phyloP scores from a whole-genome alignment of 306 rosid species.

The Pterocarpus santalinus region DNA sequence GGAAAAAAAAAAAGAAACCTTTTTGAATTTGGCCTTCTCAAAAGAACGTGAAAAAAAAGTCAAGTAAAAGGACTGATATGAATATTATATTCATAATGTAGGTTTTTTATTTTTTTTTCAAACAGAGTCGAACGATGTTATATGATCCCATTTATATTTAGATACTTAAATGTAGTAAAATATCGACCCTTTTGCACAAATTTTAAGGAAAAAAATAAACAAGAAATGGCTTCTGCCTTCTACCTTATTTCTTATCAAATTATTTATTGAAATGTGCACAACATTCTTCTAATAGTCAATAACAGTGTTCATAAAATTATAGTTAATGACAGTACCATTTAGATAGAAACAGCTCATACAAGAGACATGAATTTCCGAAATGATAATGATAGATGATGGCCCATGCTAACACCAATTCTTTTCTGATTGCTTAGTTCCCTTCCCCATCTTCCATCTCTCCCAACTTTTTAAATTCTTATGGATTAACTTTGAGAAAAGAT shows the following conservation, averaged over 20 bases:
- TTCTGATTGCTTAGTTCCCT: conserved; percentile 7
- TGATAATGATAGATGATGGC: conserved; percentile 29
- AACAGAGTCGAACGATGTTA: too few relatives aligned
- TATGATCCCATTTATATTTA: too few relatives aligned
- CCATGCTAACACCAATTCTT: conserved; percentile 30
- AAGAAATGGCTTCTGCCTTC: not conserved
- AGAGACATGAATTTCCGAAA: not conserved
- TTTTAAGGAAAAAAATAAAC: too few relatives aligned
- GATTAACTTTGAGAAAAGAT: conserved; percentile 20
- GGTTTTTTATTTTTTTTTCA: too few relatives aligned
- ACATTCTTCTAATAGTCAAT: not conserved
- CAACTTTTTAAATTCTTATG: conserved; percentile 23
- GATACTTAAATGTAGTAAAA: not conserved
- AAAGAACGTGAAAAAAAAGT: too few relatives aligned
- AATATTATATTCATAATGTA: too few relatives aligned
- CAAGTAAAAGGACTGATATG: too few relatives aligned
- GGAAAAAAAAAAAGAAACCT: too few relatives aligned
- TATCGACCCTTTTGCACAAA: not conserved
- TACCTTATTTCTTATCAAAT: not conserved
- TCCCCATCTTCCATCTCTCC: not conserved
- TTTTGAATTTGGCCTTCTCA: too few relatives aligned
- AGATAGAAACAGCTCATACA: not conserved
- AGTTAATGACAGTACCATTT: not conserved
- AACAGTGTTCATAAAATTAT: too few relatives aligned
- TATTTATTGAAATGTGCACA: conserved; percentile 17